Base-by-base conservation (phyloP, 2,329 filamentous ascomycete species). In the Neoscytalidium dimidiatum region DNA sequence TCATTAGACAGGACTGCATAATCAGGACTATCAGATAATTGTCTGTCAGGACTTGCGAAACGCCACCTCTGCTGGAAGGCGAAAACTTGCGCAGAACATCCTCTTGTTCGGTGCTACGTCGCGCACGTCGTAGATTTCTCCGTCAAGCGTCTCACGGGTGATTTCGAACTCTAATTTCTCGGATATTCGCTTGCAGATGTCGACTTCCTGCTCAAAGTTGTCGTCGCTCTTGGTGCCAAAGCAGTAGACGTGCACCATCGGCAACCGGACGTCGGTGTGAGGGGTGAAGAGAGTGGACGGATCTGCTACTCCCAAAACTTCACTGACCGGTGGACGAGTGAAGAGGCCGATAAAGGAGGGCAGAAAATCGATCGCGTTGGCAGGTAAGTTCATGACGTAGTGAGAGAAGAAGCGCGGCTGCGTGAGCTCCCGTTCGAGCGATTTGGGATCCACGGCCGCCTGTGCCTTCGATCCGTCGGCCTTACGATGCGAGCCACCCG, bases 371-470 rank as follows among this genome's bases (percentile, higher is more conserved):
- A 95, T 89, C 0, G 95, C 94, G 0, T 88, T 91, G 1, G 94
- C 95, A 0, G 95, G 95, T 17, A 99, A 89, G 79, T 99, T 99
- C 92, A 99, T 97, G 69, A 98, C 91, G 76, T 94, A 99, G 81
- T 98, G 95, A n/a, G 88, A 85, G 75, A 98, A 92, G 41, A 89
- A 89, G 2, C 84, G 84, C 2, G 94, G 94, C 51, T 93, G 83
- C 11, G 70, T 63, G 19, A 83, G 66, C 0, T 73, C 56, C 56
- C 56, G 56, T 60, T 60, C 38, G 29, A 60, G 56, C 38, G 56
- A 60, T 13, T 46, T 46, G 41, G 56, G 79, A 66, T 78, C 75
- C 35, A 79, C 62, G 51, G 79, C 72, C 28, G 71, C 67, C n/a
- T 71, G 71, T 13, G 75, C 74, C 4, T 70, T 43, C 31, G 48